Conservation (phyloP, 441 rosid genomes). For the Rhodomyrtus psidioides region DNA sequence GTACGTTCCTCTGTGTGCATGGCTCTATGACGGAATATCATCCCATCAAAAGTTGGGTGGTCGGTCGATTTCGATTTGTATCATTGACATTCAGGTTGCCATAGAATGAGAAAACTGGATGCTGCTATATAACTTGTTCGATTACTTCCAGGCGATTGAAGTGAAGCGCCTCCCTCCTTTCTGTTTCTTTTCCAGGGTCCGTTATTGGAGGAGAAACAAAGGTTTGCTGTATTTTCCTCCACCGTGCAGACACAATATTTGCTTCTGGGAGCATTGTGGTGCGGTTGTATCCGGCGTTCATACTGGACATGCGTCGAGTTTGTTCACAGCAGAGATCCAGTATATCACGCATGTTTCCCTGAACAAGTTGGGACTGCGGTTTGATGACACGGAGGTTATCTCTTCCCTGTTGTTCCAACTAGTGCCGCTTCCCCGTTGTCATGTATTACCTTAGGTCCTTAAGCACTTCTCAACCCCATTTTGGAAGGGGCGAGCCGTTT, state of each 20-base stretch:
- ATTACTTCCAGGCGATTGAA: background rate
- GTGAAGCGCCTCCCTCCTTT: background rate
- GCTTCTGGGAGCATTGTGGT: background rate
- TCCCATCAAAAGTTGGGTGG: background rate
- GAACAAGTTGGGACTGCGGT: background rate
- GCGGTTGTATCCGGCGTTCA: background rate
- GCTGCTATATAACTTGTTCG: background rate
- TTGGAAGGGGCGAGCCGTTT: background rate
- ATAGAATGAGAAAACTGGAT: background rate
- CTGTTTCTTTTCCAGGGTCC: background rate
- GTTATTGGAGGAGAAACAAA: background rate
- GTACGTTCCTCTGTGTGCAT: background rate
- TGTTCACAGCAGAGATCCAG: background rate
- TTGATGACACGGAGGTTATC: background rate
- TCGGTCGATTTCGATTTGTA: background rate
- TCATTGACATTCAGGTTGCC: background rate
- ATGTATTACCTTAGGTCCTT: background rate
- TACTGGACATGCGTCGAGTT: background rate
- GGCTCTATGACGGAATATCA: background rate
- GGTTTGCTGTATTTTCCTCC: background rate
- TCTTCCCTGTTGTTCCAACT: background rate
- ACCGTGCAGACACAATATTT: background rate
- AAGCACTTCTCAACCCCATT: background rate
- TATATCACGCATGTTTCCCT: background rate
- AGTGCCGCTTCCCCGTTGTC: background rate